These are phyloP conservation scores for Elsinoe ampelina DNA, from an alignment of 2,329 filamentous ascomycete species.

Conservation along the genomic window DNA sequence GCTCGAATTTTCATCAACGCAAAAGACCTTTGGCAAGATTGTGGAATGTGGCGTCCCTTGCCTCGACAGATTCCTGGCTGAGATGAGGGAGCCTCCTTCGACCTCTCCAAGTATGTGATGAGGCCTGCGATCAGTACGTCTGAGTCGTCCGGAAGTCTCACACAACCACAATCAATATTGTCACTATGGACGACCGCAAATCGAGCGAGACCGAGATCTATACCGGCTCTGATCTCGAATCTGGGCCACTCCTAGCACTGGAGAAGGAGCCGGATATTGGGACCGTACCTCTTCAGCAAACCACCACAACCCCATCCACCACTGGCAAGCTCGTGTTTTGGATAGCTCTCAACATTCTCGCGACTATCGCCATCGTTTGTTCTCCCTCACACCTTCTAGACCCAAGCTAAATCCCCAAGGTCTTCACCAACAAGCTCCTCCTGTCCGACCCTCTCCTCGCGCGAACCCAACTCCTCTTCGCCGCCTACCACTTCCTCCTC, in stretches of 20 bases:
- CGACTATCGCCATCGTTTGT: constrained; percentile 15
- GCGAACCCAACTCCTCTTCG: constrained; percentile 56
- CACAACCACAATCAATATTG: not conserved
- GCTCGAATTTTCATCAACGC: no score
- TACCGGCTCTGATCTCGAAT: not conserved
- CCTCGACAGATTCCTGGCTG: not conserved
- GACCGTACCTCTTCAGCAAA: not conserved
- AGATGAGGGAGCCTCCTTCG: not conserved
- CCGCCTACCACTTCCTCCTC: constrained; percentile 58
- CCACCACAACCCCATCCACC: not conserved
- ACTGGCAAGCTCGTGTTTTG: constrained; percentile 12
- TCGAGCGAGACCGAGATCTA: not conserved
- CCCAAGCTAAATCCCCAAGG: not conserved
- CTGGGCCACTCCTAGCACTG: not conserved
- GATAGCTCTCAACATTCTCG: constrained; percentile 16
- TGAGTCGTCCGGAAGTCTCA: no score
- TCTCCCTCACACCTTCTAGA: not conserved
- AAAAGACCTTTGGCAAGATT: not conserved
- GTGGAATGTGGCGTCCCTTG: not conserved
- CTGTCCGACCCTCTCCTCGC: constrained; percentile 55
- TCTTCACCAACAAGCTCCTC: constrained; percentile 53
- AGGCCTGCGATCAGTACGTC: no score
- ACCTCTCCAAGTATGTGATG: not conserved
- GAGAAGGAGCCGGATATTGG: not conserved
- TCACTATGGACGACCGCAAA: not conserved